Base-by-base conservation (phyloP, 2,329 filamentous ascomycete species). In the Sporothrix globosa region DNA sequence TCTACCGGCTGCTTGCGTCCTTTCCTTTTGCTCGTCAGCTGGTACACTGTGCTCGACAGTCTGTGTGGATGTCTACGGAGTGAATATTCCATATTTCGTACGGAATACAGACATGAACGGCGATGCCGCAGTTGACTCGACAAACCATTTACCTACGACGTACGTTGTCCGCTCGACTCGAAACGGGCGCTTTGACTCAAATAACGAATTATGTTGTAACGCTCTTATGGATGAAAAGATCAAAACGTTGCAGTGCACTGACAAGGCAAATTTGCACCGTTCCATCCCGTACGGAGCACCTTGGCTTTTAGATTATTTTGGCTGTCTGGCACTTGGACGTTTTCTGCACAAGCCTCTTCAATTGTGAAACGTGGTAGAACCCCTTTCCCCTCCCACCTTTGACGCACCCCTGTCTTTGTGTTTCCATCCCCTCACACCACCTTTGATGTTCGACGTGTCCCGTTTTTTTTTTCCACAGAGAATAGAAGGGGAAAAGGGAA, bases 301-400 rank as follows among this genome's bases (percentile, higher is more conserved):
- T 44, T 56, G 13, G n/a, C n/a, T 67, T 67, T 67, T 24, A 34
- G 14, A n/a, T 2, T 17, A 1, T 4, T 48, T n/a, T n/a, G 48
- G 48, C 41, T 44, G 11, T 44, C 41, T 44, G 41, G 21, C 24
- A 34, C 48, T 39, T 39, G 46, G 30, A 44, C 65, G 39, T n/a
- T 10, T 21, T 58, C 67, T 60, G 52, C 53, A 58, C 67, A 50
- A 68, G 50, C 67, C 53, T 27, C 66, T 48, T 50, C 24, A 0
- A 54, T 58, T 67, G 34, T 67, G 65, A 67, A 67, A 67, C 65
- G 65, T 50, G 65, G 65, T 56, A 34, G 48, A 67, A 56, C 48
- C 65, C 65, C 50, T 44, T 54, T 30, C 46, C 19, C 39, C 60
- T 27, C 39, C 58, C 58, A 44, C 58, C 58, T 17, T 54, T 54